Percentiles rank a stretch among this genome's conserved stretches.
These are phyloP conservation scores for Rhodotorula babjevae DNA, from an alignment of 768 basidiomycete genomes.

Conservation along the genomic window DNA sequence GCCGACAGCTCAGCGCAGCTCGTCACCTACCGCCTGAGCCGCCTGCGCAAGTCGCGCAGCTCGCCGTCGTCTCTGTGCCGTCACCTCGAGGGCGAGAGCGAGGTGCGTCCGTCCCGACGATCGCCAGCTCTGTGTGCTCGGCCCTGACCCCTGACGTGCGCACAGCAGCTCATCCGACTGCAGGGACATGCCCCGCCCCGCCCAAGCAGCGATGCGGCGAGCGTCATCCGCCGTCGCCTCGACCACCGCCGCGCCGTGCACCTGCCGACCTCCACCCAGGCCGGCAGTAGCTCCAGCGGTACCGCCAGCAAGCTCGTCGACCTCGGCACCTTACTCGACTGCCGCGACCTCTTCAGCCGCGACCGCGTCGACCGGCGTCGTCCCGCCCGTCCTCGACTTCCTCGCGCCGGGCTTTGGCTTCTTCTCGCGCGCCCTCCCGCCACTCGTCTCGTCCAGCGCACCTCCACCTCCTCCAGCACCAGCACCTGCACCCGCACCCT, in stretches of 20 bases:
- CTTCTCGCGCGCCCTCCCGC: constrained; percentile 35
- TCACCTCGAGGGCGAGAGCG: not conserved
- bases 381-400: constrained; percentile 22
- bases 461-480: not conserved
- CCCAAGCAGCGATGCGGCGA: not conserved
- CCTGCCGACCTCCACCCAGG: not conserved
- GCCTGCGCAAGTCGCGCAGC: not conserved
- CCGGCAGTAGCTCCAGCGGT: not conserved
- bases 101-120: too few species aligned
- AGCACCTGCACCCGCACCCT: not conserved
- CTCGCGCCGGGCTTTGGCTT: constrained; percentile 37
- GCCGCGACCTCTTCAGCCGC: not conserved
- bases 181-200: not conserved
- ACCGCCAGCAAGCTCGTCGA: not conserved
- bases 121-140: too few species aligned
- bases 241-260: not conserved
- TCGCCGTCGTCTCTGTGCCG: not conserved
- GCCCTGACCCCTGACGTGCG: too few species aligned
- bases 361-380: not conserved
- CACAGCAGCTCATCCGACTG: not conserved
- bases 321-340: not conserved
- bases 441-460: not conserved
- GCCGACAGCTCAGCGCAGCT: too few species aligned
- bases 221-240: not conserved
- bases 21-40: not conserved